phyloP scores from a whole-genome alignment of 371 early-diverging fungal genomes.

The Blakeslea trispora region DNA sequence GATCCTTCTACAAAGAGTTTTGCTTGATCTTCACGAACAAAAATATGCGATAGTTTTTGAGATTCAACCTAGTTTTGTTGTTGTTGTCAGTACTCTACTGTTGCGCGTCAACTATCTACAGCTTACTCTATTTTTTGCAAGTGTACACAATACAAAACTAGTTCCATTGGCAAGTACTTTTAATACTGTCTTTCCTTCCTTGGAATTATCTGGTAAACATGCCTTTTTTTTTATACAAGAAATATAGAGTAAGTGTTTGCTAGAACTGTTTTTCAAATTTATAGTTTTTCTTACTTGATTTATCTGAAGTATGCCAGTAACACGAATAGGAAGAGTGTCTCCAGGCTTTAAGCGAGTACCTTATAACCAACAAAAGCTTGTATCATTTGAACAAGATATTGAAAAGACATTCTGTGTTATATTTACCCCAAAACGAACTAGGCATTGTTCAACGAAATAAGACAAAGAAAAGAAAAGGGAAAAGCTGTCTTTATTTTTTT shows the following conservation, averaged over 20 bases:
- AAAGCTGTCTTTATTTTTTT: no score
- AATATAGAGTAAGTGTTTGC: no score
- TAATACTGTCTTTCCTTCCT: constrained; percentile 18
- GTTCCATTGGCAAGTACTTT: constrained; percentile 11
- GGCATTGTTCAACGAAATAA: background rate
- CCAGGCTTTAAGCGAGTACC: constrained; percentile 13
- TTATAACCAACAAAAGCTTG: background rate
- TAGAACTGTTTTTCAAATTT: background rate
- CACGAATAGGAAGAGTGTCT: constrained; percentile 1
- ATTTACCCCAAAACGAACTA: constrained; percentile 1
- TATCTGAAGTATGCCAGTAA: constrained; percentile 6
- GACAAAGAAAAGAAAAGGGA: background rate
- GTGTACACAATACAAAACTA: constrained; percentile 19
- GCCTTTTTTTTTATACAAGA: constrained; percentile 5
- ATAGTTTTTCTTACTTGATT: background rate
- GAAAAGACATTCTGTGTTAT: background rate
- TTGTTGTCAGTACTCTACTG: no score
- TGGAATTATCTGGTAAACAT: constrained; percentile 4
- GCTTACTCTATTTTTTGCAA: constrained; percentile 15
- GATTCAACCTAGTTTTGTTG: constrained; percentile 15
- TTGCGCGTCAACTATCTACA: no score
- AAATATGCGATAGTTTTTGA: constrained; percentile 15
- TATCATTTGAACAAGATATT: background rate
- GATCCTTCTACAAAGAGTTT: constrained; percentile 12
- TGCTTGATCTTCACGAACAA: constrained; percentile 19